Conservation (phyloP, 2,329 filamentous ascomycete species). For the Aspergillus sclerotialis region DNA sequence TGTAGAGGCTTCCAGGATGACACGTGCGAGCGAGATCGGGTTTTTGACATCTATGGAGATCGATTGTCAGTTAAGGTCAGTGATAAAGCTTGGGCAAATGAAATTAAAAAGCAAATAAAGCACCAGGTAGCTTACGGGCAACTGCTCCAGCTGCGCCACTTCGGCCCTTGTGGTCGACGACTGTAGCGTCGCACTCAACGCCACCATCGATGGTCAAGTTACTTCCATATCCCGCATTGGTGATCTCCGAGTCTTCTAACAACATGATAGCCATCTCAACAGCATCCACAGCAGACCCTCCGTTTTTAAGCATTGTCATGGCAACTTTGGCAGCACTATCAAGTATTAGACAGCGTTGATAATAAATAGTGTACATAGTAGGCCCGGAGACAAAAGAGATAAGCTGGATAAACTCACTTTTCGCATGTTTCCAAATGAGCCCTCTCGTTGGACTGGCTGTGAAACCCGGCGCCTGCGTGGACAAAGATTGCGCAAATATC, state of each 20-base stretch:
- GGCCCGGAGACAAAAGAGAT: neutral
- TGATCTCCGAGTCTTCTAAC: slow-evolving; percentile 90
- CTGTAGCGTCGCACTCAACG: slow-evolving; percentile 90
- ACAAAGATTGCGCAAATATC: slow-evolving; percentile 77
- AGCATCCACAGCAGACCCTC: slow-evolving; percentile 76
- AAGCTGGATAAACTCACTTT: slow-evolving; percentile 55
- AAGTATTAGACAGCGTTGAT: slow-evolving; percentile 4
- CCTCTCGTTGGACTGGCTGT: slow-evolving; percentile 78
- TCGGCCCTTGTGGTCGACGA: slow-evolving; percentile 83
- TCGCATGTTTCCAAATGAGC: slow-evolving; percentile 80
- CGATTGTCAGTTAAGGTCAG: slow-evolving; percentile 4
- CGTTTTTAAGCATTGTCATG: slow-evolving; percentile 73
- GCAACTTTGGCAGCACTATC: slow-evolving; percentile 71
- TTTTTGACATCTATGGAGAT: slow-evolving; percentile 60
- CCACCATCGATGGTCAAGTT: slow-evolving; percentile 85
- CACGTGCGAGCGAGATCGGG: slow-evolving; percentile 77
- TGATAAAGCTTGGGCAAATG: neutral
- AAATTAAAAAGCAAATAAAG: slow-evolving; percentile 13
- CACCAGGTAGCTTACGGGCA: slow-evolving; percentile 56
- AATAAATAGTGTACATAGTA: neutral
- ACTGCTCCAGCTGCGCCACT: slow-evolving; percentile 92
- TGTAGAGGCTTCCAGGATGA: slow-evolving; percentile 71
- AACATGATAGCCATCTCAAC: slow-evolving; percentile 82
- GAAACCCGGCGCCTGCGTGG: slow-evolving; percentile 90
- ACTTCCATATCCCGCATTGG: slow-evolving; percentile 92